These are phyloP conservation scores for Jimgerdemannia lactiflua DNA, from an alignment of 192 early-diverging fungal species.

Conservation along the genomic window DNA sequence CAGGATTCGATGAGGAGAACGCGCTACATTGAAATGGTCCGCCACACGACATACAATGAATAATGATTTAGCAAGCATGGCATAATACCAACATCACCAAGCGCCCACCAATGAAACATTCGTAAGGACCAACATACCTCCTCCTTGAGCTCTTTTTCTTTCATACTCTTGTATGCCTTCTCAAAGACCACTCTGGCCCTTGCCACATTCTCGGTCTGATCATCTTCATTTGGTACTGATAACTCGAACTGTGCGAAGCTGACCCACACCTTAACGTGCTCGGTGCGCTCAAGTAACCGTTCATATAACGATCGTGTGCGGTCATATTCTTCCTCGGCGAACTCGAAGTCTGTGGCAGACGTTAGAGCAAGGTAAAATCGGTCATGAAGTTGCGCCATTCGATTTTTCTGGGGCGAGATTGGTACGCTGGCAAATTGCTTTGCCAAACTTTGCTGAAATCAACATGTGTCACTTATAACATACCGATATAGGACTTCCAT, in stretches of 20 bases:
- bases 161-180: conserved; percentile 67
- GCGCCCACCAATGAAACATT: not conserved
- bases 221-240: conserved; percentile 56
- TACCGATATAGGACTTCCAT: conserved; percentile 95
- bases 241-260: conserved; percentile 92
- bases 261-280: conserved; percentile 98
- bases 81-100: too few relatives aligned
- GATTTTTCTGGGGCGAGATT: too few relatives aligned
- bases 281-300: conserved; percentile 79
- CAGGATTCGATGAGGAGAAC: conserved; percentile 89
- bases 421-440: too few relatives aligned
- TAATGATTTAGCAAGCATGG: too few relatives aligned
- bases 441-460: not conserved
- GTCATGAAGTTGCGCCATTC: too few relatives aligned
- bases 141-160: conserved; percentile 72
- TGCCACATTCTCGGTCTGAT: conserved; percentile 28
- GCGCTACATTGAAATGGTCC: conserved; percentile 35
- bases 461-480: not conserved
- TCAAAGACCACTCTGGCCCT: conserved; percentile 76
- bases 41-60: too few relatives aligned
- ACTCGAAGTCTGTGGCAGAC: conserved; percentile 72
- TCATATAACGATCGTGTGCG: conserved; percentile 81
- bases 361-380: not conserved
- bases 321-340: conserved; percentile 75
- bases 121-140: conserved; percentile 44